Percentiles rank a stretch among this genome's conserved stretches.
Conservation (phyloP, 2,329 filamentous ascomycete species). For the Aureobasidium namibiae region DNA sequence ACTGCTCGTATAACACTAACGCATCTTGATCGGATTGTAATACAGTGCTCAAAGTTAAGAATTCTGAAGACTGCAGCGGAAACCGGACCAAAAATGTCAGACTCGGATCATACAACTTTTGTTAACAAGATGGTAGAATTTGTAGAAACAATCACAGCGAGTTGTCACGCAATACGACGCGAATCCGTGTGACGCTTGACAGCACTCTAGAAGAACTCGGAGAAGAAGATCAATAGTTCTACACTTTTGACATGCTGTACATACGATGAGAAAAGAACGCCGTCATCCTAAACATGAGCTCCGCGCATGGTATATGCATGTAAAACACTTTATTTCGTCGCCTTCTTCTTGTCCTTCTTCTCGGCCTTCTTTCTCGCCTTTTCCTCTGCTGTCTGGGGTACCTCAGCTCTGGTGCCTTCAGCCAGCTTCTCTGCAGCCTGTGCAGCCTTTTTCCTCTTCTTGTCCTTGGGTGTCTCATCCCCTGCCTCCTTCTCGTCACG, state of each 20-base stretch:
- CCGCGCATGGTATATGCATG: neutral
- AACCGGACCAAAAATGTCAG: too few species aligned
- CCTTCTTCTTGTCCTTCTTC: constrained; percentile 25
- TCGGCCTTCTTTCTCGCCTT: constrained; percentile 29
- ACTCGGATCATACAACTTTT: too few species aligned
- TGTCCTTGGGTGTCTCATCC: constrained; percentile 29
- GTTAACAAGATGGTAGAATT: too few species aligned
- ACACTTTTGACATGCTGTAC: neutral
- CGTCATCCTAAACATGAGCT: neutral
- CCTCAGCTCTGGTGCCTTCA: constrained; percentile 13
- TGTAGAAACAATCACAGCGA: too few species aligned
- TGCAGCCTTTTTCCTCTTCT: constrained; percentile 29
- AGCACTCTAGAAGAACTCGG: too few species aligned
- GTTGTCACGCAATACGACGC: too few species aligned
- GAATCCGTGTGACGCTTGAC: too few species aligned
- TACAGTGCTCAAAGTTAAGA: too few species aligned
- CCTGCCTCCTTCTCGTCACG: constrained; percentile 26
- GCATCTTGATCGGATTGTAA: too few species aligned
- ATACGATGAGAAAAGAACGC: neutral
- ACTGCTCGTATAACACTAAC: too few species aligned
- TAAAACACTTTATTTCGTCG: neutral
- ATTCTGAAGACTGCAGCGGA: too few species aligned
- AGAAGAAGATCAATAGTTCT: neutral
- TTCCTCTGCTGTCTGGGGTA: constrained; percentile 23
- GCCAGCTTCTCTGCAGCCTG: constrained; percentile 15